Conservation (phyloP, 2,329 filamentous ascomycete species). For the Colletotrichum lupini region DNA sequence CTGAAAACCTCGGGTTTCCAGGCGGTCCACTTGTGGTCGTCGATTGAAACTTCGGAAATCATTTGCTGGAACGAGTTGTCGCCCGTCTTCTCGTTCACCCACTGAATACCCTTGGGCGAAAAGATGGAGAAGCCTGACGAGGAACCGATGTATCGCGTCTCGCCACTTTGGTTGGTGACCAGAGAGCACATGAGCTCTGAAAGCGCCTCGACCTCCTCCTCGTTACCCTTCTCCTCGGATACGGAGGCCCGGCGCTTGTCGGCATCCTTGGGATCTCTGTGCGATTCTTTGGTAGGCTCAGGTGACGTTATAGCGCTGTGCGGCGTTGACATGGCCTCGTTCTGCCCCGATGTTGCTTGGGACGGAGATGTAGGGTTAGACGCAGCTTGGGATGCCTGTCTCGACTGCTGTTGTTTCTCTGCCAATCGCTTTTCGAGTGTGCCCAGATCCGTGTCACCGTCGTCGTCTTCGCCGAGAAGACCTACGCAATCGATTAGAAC, state of each 20-base stretch:
- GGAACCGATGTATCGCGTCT: slow-evolving; percentile 96
- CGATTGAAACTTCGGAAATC: slow-evolving; percentile 90
- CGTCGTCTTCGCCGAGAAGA: slow-evolving; percentile 85
- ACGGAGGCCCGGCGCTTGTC: slow-evolving; percentile 52
- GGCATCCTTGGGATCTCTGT: slow-evolving; percentile 47
- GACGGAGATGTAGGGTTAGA: slow-evolving; percentile 65
- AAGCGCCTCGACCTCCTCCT: slow-evolving; percentile 83
- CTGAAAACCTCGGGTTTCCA: slow-evolving; percentile 99
- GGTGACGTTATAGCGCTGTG: slow-evolving; percentile 68
- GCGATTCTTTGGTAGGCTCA: slow-evolving; percentile 52
- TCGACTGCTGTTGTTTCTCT: slow-evolving; percentile 65
- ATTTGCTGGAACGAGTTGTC: slow-evolving; percentile 94
- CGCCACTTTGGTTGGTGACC: slow-evolving; percentile 93
- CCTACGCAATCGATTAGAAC: slow-evolving; percentile 56
- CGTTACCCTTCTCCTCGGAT: slow-evolving; percentile 58
- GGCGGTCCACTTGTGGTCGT: slow-evolving; percentile 95
- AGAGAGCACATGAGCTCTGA: slow-evolving; percentile 99
- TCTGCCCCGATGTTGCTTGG: slow-evolving; percentile 55
- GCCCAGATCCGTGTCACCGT: slow-evolving; percentile 86
- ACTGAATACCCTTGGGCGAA: slow-evolving; percentile 96
- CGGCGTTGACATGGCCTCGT: slow-evolving; percentile 58
- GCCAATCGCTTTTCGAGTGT: slow-evolving; percentile 83
- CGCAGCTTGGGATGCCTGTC: slow-evolving; percentile 58
- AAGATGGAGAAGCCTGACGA: slow-evolving; percentile 99
- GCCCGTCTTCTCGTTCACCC: slow-evolving; percentile 98